Percentiles rank a stretch among this genome's conserved stretches.
Evolutionary conservation across 768 basidiomycete species (phyloP).

Genomic region (Leccinum aurantiacum): DNA sequence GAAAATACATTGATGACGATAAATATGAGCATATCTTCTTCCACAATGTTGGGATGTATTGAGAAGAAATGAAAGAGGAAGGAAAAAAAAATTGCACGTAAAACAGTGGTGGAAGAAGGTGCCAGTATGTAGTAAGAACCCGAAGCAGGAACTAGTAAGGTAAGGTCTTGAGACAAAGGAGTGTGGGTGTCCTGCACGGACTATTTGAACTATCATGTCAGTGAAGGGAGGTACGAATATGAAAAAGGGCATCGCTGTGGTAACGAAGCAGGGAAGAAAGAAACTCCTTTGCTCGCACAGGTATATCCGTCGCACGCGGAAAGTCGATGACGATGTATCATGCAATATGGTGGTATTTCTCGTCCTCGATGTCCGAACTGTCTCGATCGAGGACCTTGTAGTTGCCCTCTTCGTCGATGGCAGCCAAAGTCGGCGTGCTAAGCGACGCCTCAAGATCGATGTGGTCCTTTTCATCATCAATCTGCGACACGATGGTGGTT

Average conservation of each 20-base stretch:
- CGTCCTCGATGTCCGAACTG: slow-evolving; percentile 18
- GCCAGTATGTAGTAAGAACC: background rate
- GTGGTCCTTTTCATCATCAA: slow-evolving; percentile 27
- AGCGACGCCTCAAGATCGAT: slow-evolving; percentile 23
- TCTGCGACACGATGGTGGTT: slow-evolving; percentile 33
- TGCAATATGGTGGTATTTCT: slow-evolving; percentile 13
- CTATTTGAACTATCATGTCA: slow-evolving; percentile 12
- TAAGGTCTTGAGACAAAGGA: slow-evolving; percentile 1
- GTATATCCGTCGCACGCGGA: slow-evolving; percentile 8
- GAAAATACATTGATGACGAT: background rate
- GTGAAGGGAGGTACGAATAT: slow-evolving; percentile 2
- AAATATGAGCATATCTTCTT: background rate
- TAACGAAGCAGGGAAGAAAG: background rate
- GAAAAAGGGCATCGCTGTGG: background rate
- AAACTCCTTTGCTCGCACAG: background rate
- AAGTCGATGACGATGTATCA: slow-evolving; percentile 4
- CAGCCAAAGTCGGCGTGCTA: slow-evolving; percentile 6
- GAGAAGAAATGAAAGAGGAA: background rate
- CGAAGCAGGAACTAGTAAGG: background rate
- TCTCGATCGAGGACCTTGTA: slow-evolving; percentile 18
- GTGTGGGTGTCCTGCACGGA: background rate
- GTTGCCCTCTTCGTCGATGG: slow-evolving; percentile 14
- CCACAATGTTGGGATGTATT: background rate
- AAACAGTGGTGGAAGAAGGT: background rate
- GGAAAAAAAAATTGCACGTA: background rate